Evolutionary conservation across 2,329 filamentous ascomycete genomes (phyloP), one percentile per base, ranked within the genome.

Genomic region (Fonsecaea pugnacius): DNA sequence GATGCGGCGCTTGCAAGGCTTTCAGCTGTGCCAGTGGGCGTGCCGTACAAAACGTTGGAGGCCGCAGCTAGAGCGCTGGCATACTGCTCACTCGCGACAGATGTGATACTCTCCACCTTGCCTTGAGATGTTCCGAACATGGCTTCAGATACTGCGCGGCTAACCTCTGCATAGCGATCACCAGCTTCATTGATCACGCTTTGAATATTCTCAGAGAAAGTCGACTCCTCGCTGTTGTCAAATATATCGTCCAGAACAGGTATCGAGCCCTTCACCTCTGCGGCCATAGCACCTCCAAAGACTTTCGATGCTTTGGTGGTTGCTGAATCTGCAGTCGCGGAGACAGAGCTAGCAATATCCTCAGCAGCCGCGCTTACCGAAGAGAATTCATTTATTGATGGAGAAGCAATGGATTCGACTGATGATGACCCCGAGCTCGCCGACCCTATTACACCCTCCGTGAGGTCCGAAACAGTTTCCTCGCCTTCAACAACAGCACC

Each of bases 1-100:
- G 82, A 80, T 16, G 82, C 83, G 43, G 80, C 79, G 64, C 80
- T 84, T 8, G 80, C 79, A 30, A 82, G 76, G 56, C 79, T 83
- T 67, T 81, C 78, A 9, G 70, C 75, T 33, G 73, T 71, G n/a
- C 78, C 76, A 63, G 77, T 72, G 52, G 77, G 71, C 5, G 77
- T 80, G 14, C 84, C 84, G 68, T 86, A 86, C 0, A 88, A 71
- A 5, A 80, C 82, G 59, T 77, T 82, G 58, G 84, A 87, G 0
- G 85, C 86, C 51, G 85, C 85, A 38, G 79, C 77, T 32, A 87
- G 72, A 18, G 85, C 86, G 65, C 79, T 83, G 16, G 81, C 79
- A 67, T 87, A 87, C 67, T 86, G 82, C 57, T 84, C 84, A 53
- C 78, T 81, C 35, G 84, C 85, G 35, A 86, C 70, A 53, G 83